phyloP scores from a whole-genome alignment of 345 rosid genomes.

The Erysimum cheiranthoides region DNA sequence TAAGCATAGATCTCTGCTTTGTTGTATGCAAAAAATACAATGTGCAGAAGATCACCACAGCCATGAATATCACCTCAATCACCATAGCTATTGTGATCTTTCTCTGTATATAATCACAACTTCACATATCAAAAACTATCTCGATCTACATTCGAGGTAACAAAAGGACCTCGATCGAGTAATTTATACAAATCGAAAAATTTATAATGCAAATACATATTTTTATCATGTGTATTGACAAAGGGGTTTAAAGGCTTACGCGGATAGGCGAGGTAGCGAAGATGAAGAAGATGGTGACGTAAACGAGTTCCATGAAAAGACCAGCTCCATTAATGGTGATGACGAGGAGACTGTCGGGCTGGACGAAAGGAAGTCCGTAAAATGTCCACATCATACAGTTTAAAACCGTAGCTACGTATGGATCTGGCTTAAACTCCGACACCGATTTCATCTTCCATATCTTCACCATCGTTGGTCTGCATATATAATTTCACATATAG shows the following conservation, averaged over 20 bases:
- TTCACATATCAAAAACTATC: neutral
- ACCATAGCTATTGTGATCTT: conserved; percentile 43
- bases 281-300: conserved; percentile 57
- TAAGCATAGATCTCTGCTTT: conserved; percentile 52
- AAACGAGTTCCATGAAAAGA: conserved; percentile 59
- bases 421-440: conserved; percentile 69
- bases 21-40: conserved; percentile 50
- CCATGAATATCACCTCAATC: conserved; percentile 58
- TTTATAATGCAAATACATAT: too few relatives aligned
- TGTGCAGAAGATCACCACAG: conserved; percentile 47
- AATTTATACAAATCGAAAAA: too few relatives aligned
- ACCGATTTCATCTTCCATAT: conserved; percentile 61
- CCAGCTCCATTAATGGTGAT: conserved; percentile 70
- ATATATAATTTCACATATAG: conserved; percentile 21
- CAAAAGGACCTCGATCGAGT: too few relatives aligned
- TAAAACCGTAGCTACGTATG: conserved; percentile 70
- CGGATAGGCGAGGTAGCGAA: conserved; percentile 48
- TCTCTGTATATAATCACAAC: conserved; percentile 22
- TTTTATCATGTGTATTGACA: neutral
- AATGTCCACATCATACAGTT: conserved; percentile 77
- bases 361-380: conserved; percentile 73
- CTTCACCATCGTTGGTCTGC: conserved; percentile 67
- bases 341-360: conserved; percentile 62
- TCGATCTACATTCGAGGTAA: neutral
- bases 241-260: conserved; percentile 42